A percentile compares a stretch with the other conserved stretches of the same genome.
phyloP scores from a whole-genome alignment of 2,329 filamentous ascomycete species.

The Aspergillus proliferans region DNA sequence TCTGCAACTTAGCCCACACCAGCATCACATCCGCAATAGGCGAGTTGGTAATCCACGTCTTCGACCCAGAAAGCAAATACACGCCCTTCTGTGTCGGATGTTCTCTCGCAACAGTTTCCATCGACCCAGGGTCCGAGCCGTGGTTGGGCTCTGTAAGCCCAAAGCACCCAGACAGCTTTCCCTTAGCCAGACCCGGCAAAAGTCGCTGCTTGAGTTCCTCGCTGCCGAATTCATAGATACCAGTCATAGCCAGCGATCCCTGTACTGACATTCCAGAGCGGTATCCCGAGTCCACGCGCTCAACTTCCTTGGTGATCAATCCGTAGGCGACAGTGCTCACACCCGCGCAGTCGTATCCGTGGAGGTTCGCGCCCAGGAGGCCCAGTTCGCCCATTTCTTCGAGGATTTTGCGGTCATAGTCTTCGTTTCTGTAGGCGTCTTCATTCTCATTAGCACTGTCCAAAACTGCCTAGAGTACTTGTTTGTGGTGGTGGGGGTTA shows the following conservation, averaged over 20 bases:
- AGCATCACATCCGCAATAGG: slow-evolving; percentile 79
- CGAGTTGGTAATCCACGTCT: slow-evolving; percentile 95
- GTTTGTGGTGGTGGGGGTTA: slow-evolving; percentile 16
- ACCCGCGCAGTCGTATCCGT: slow-evolving; percentile 83
- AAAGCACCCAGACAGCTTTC: slow-evolving; percentile 76
- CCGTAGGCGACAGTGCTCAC: slow-evolving; percentile 84
- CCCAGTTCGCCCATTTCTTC: slow-evolving; percentile 89
- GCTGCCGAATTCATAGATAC: slow-evolving; percentile 82
- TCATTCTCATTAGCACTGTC: background rate
- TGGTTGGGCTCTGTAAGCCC: slow-evolving; percentile 90
- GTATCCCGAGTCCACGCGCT: slow-evolving; percentile 86
- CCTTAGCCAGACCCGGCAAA: slow-evolving; percentile 73
- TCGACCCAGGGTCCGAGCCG: slow-evolving; percentile 81
- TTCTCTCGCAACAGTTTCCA: slow-evolving; percentile 80
- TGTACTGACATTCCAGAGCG: slow-evolving; percentile 91
- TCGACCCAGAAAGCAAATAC: slow-evolving; percentile 69
- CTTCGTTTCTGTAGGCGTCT: slow-evolving; percentile 82
- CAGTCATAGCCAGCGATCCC: slow-evolving; percentile 87
- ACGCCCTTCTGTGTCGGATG: slow-evolving; percentile 81
- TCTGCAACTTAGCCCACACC: slow-evolving; percentile 88
- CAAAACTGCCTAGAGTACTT: no score
- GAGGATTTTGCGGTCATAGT: slow-evolving; percentile 79
- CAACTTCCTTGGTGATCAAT: slow-evolving; percentile 82
- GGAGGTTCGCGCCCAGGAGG: slow-evolving; percentile 76
- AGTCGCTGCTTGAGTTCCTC: slow-evolving; percentile 81